These are phyloP conservation scores for Cordyceps fumosorosea DNA, from an alignment of 2,329 filamentous ascomycete species.

Conservation along the genomic window DNA sequence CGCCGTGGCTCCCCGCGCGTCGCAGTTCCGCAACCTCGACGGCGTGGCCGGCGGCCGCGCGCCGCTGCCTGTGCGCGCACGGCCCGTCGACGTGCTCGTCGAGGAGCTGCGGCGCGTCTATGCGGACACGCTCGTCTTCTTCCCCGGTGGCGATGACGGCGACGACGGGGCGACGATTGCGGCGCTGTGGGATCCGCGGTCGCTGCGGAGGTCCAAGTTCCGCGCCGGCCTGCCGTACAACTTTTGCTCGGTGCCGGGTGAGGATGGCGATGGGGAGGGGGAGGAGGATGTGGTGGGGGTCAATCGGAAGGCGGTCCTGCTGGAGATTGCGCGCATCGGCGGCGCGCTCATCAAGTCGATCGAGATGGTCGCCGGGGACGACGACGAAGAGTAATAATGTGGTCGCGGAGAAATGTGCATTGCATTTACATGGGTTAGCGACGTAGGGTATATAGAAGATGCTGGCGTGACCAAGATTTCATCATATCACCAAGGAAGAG, in stretches of 20 bases:
- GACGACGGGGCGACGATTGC: conserved; percentile 46
- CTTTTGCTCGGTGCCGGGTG: conserved; percentile 30
- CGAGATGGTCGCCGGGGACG: conserved; percentile 33
- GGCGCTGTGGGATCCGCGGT: conserved; percentile 51
- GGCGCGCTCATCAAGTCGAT: conserved; percentile 63
- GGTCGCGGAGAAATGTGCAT: background rate
- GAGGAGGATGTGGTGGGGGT: conserved; percentile 45
- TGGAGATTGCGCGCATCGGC: conserved; percentile 65
- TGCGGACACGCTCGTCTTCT: conserved; percentile 67
- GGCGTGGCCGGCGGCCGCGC: conserved; percentile 40
- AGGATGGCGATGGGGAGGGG: conserved; percentile 19
- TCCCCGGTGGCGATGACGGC: conserved; percentile 53
- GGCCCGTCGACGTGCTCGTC: conserved; percentile 58
- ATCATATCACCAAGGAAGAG: background rate
- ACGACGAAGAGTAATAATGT: background rate
- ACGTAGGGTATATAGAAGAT: background rate
- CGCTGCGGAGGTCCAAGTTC: conserved; percentile 50
- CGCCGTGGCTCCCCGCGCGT: conserved; percentile 32
- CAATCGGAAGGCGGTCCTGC: conserved; percentile 60
- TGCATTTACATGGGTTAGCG: background rate
- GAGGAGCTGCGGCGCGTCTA: conserved; percentile 63
- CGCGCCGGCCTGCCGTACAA: conserved; percentile 64
- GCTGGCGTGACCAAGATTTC: background rate
- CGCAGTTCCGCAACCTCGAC: conserved; percentile 78
- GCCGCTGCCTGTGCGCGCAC: conserved; percentile 45